Evolutionary conservation across 2,329 filamentous ascomycete genomes (phyloP), one percentile per base, ranked within the genome.

Genomic region (Lecanicillium sp.): DNA sequence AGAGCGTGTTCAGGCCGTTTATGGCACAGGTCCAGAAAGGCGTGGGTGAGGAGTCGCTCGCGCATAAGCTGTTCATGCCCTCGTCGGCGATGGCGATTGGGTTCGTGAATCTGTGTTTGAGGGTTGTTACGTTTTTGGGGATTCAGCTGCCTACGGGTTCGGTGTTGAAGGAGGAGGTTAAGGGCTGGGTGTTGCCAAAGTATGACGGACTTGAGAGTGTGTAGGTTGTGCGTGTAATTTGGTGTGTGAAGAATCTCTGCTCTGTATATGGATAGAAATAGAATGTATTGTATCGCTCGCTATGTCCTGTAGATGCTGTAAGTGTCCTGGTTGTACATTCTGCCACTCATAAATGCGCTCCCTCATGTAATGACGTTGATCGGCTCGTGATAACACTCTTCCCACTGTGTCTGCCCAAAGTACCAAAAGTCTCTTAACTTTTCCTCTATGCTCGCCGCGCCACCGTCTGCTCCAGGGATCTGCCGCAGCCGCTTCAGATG

Each of bases 1-100:
- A 77, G 41, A 47, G 53, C n/a, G 58, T 56, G 1, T 62, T 78
- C 37, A 59, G 64, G 6, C 74, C 73, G 0, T 72, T 73, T 46
- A 63, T 77, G 21, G 55, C 63, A 8, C 58, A 67, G 14, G 58
- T 66, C 1, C 73, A 51, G 20, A 21, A 51, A 5, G 51, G 51
- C 7, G 51, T 53, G 2, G 48, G 42, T 8, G 43, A 52, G 21
- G 44, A 48, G 8, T 35, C 23, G 3, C 14, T 44, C 1, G 8
- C 29, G 3, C 11, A 32, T 8, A 44, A 15, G 26, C 2, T 49
- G 2, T 19, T 49, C 24, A 49, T 44, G 51, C 44, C 51, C 4
- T 49, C 44, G 7, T 51, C 48, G 1, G 17, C 30, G 8, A 10
- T 51, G 19, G 49, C 44, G 1, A 43, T 53, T n/a, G 21, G 37